Base-by-base conservation (phyloP, 1,284 basidiomycete species). In the Porogramme epimiltina region DNA sequence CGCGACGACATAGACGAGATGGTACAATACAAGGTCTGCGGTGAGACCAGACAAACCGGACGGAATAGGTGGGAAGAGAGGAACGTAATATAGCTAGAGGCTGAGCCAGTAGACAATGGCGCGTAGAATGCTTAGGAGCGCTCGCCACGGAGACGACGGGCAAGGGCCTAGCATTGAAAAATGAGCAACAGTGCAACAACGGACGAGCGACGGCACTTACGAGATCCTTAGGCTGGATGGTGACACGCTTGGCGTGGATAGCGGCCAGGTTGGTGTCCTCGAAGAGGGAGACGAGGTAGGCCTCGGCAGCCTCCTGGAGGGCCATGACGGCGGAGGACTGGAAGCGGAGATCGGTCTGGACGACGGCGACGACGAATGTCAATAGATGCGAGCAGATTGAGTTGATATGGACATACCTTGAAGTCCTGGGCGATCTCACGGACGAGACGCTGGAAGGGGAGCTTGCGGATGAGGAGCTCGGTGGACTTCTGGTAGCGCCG, bases 401-500 rank as follows among this genome's bases (percentile, higher is more conserved):
- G 3, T 33, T 15, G 20, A 31, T 15, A 9, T 26, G 3, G 2
- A 59, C 75, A 63, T 54, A 91, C 92, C 91, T 98, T 95, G 84
- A 95, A 95, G 76, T 93, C 91, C 77, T 96, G 93, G 42, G 94
- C 93, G 63, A 98, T 97, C 78, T 97, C 93, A 84, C 93, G 91
- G 60, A 96, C 93, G 63, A 96, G 84, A 67, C 93, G 82, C 78
- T 95, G 93, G 91, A 95, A 95, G 63, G 93, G 93, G 58, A 95
- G 86, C 86, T 95, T 95, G 77, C 93, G 84, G 80, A 96, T 95
- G 68, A 95, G 84, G 67, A 95, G 84, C 81, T 95, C 93, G 63
- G 95, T 94, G 66, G 92, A 93, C 83, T 94, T 95, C 75, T 97
- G 95, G 85, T 98, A 98, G 72, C 93, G 84, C 76, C 95, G 83